Conservation (phyloP, 1,284 basidiomycete genomes). For the Leucoagaricus sp. region DNA sequence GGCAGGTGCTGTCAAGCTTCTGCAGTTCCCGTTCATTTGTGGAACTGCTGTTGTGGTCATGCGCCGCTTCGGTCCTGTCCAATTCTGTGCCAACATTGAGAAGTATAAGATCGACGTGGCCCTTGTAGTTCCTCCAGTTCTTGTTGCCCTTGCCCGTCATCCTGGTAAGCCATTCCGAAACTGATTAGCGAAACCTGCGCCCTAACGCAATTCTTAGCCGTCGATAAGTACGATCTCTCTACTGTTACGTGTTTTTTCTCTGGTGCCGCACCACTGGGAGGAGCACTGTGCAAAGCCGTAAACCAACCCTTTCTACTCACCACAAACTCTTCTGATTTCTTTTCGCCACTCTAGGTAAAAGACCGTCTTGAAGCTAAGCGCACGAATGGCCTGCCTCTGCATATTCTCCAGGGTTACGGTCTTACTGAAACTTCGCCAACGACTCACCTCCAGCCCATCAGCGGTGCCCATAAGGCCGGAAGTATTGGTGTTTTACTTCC, state of each 20-base stretch:
- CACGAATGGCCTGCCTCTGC: conserved; percentile 28
- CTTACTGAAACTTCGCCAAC: conserved; percentile 79
- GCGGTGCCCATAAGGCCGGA: conserved; percentile 51
- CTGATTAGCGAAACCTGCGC: not conserved
- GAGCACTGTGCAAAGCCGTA: conserved; percentile 57
- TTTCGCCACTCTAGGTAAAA: conserved; percentile 27
- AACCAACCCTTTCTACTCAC: not conserved
- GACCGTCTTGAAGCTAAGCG: conserved; percentile 33
- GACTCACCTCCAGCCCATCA: conserved; percentile 43
- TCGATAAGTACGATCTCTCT: conserved; percentile 70
- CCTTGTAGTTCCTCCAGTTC: conserved; percentile 84
- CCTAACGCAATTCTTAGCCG: conserved; percentile 33
- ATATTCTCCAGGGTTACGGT: conserved; percentile 65
- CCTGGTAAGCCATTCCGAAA: conserved; percentile 42
- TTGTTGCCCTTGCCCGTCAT: conserved; percentile 71
- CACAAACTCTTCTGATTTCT: not conserved
- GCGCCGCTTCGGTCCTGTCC: conserved; percentile 71
- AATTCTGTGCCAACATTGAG: conserved; percentile 68
- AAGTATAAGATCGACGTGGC: conserved; percentile 63
- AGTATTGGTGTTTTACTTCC: conserved; percentile 76
- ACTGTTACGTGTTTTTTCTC: conserved; percentile 64
- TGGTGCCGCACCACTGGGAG: conserved; percentile 83
- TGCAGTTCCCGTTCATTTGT: conserved; percentile 61
- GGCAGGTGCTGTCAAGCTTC: conserved; percentile 52
- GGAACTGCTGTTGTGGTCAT: conserved; percentile 70